Base-by-base conservation (phyloP, 1,284 basidiomycete genomes). In the Takashimella tepidaria region DNA sequence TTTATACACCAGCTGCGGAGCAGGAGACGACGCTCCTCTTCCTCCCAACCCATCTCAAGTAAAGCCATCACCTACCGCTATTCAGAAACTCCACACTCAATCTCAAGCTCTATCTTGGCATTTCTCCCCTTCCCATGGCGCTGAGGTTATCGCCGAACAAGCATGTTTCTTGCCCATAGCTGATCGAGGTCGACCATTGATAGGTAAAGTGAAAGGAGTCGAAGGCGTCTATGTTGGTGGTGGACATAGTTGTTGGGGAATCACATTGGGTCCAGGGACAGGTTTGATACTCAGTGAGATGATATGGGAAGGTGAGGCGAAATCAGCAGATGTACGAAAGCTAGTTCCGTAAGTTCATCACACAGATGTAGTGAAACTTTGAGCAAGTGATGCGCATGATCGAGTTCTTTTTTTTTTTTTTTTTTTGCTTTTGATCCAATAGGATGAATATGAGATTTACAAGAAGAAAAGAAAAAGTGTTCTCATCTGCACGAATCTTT, bases 91-190 rank as follows among this genome's bases (percentile, higher is more conserved):
- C 12, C 67, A 79, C 45, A 57, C 65, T 13, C 79, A 81, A 62
- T 75, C 78, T 5, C 64, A 67, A 22, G 73, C 72, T 2, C 66
- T 82, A 31, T 76, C 78, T 1, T 78, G 78, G 2, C 65, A 76
- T 6, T 75, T 79, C 54, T 57, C 55, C 11, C 42, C 58, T 8
- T 61, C 52, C 2, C 56, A 70, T 16, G 68, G 71, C 2, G 70
- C 67, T 0, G 72, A 72, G 40, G 61, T 79, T 19, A 66, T 72
- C 40, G 70, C 72, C 6, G 74, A 77, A 52, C 80, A 82, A 61
- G 79, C 80, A 0, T 83, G 81, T 68, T 83, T 76, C 66, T 69
- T 82, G 25, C 81, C 81, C 5, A 76, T 81, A 43, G 78, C 79
- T 4, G 74, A 74, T 50, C 64, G 77, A 41, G 80, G 79, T 0